Percentiles rank a stretch among this genome's conserved stretches.
Evolutionary conservation across 306 rosid genomes (phyloP).

Genomic region (Sicyos baderoa): DNA sequence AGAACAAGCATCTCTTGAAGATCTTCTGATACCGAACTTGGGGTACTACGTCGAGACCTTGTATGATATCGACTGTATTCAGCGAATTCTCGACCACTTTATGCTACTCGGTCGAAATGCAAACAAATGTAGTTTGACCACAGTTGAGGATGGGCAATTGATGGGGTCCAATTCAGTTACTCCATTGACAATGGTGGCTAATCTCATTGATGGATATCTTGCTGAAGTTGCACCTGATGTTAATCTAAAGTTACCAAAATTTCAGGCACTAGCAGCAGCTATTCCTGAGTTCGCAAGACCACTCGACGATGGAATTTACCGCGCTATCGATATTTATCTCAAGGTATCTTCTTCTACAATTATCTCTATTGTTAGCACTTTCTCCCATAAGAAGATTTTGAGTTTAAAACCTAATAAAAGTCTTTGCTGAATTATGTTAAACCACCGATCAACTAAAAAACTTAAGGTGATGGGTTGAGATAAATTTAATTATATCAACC

Average conservation of each 20-base stretch:
- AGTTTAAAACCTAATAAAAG: neutral
- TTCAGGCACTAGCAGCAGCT: slow-evolving; percentile 65
- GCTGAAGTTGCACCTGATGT: slow-evolving; percentile 91
- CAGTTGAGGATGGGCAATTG: slow-evolving; percentile 47
- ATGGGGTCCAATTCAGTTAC: slow-evolving; percentile 37
- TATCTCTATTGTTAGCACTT: neutral
- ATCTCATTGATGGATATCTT: slow-evolving; percentile 67
- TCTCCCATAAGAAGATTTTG: neutral
- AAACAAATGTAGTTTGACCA: slow-evolving; percentile 33
- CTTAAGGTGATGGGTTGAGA: too few relatives aligned
- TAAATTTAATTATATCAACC: too few relatives aligned
- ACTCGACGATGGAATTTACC: slow-evolving; percentile 72
- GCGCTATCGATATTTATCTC: slow-evolving; percentile 74
- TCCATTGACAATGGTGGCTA: slow-evolving; percentile 63
- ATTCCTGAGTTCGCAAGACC: slow-evolving; percentile 76
- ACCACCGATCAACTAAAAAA: too few relatives aligned
- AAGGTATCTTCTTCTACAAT: slow-evolving; percentile 43
- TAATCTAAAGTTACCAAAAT: slow-evolving; percentile 54
- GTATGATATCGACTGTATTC: slow-evolving; percentile 75
- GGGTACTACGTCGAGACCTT: slow-evolving; percentile 78
- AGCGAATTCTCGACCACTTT: slow-evolving; percentile 83
- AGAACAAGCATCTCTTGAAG: slow-evolving; percentile 66
- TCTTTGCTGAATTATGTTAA: too few relatives aligned
- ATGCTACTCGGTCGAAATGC: slow-evolving; percentile 41
- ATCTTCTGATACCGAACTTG: slow-evolving; percentile 70